Evolutionary conservation across 306 rosid genomes (phyloP), one percentile per base, ranked within the genome.

Genomic region (Macrotyloma uniflorum): DNA sequence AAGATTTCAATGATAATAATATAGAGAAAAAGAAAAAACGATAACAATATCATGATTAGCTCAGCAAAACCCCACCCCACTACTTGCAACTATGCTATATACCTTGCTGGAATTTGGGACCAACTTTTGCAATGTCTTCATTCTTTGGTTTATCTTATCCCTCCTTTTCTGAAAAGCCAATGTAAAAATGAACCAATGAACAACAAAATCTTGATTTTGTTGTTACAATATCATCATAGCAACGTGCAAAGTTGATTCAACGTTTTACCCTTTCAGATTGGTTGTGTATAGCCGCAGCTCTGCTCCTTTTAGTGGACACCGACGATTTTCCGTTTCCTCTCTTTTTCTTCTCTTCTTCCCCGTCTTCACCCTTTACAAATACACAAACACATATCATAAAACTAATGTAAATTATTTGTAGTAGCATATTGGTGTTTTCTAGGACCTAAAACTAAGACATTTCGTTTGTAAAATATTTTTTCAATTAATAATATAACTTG

Each of bases 101-200:
- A 95, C 99, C 98, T 95, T 93, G 83, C 90, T 91, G 85, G 99
- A 93, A 90, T 88, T 95, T 80, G 99, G 98, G 88, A 95, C 99
- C 90, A 95, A 85, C 90, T 93, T 93, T 83, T 93, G 99, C 83
- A 95, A 76, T 46, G 99, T 88, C 90, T 89, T 93, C 98, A 95
- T 93, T 89, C 94, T 90, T 64, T 95, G 93, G 87, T 92, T 95
- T 80, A 95, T 95, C 88, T 91, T 95, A 80, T 95, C 98, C 86
- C 99, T 90, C 87, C 99, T 93, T 88, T 95, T 95, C 99, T 95
- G 84, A 55, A 83, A 78, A 70, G 28, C 33, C 66, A 75, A 72
- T 35, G 47, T 50, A 47, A 49, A 62, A 72, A 47, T 23, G 4
- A 63, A 54, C 74, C 58, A 67, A 72, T 58, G 5, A 82, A 24